Percentiles rank a stretch among this genome's conserved stretches.
Conservation (phyloP, 306 rosid genomes). For the Glycine tomentella region DNA sequence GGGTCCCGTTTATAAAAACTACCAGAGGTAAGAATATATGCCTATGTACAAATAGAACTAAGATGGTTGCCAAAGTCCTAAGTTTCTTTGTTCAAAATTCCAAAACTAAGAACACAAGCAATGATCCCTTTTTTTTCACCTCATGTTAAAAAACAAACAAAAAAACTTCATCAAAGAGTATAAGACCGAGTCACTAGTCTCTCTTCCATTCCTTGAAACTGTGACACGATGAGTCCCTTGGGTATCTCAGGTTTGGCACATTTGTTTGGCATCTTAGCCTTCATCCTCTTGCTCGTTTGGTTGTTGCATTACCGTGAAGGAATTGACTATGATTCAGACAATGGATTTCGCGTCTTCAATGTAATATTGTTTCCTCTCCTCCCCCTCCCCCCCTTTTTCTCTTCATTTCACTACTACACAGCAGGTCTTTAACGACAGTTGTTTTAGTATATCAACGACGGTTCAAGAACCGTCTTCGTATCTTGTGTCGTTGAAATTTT, state of each 20-base stretch:
- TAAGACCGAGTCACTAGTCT: conserved; percentile 30
- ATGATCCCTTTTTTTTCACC: conserved; percentile 27
- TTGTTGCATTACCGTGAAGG: conserved; percentile 76
- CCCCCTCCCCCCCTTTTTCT: too few species aligned
- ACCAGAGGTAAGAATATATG: conserved; percentile 27
- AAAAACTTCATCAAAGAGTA: neutral
- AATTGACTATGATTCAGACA: conserved; percentile 63
- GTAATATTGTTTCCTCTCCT: conserved; percentile 43
- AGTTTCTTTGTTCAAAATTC: conserved; percentile 59
- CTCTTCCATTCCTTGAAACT: too few species aligned
- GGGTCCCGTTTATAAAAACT: too few species aligned
- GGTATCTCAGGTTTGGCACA: conserved; percentile 68
- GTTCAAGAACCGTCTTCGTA: too few species aligned
- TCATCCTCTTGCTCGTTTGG: conserved; percentile 82
- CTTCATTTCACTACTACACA: too few species aligned
- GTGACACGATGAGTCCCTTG: conserved; percentile 34
- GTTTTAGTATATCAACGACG: too few species aligned
- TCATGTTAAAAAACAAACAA: too few species aligned
- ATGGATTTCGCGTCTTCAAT: conserved; percentile 65
- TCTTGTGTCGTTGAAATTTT: too few species aligned
- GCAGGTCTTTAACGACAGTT: too few species aligned
- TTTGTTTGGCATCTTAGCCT: conserved; percentile 66
- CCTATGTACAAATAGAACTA: too few species aligned
- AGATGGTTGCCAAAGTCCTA: conserved; percentile 52
- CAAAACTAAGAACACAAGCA: conserved; percentile 75